Percentiles rank a stretch among this genome's conserved stretches.
phyloP scores from a whole-genome alignment of 768 basidiomycete genomes.

The Mycena floridula region DNA sequence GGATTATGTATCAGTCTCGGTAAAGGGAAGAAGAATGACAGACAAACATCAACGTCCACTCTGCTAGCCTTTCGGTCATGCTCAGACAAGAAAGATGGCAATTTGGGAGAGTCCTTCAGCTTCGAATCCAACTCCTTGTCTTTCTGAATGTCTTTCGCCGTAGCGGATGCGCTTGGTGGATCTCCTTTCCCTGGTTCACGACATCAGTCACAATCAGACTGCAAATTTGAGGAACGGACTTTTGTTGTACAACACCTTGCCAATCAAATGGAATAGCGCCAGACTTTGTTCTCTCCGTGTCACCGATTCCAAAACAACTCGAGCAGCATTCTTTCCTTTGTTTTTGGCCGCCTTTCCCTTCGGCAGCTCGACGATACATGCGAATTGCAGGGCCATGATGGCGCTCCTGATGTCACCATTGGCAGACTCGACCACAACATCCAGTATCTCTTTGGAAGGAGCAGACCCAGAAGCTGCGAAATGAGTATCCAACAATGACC shows the following conservation, averaged over 20 bases:
- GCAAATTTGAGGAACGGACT: constrained; percentile 41
- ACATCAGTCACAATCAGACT: neutral
- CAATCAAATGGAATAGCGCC: constrained; percentile 86
- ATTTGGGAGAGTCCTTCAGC: constrained; percentile 45
- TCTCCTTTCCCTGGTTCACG: constrained; percentile 64
- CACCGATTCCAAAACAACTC: constrained; percentile 59
- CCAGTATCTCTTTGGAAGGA: constrained; percentile 62
- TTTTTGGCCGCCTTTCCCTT: constrained; percentile 29
- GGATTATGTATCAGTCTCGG: neutral
- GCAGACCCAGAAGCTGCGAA: constrained; percentile 29
- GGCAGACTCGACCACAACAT: constrained; percentile 70
- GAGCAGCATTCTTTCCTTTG: constrained; percentile 15
- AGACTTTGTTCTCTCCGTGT: constrained; percentile 83
- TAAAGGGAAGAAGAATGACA: neutral
- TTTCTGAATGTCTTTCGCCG: constrained; percentile 56
- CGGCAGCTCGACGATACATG: constrained; percentile 43
- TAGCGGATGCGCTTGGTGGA: constrained; percentile 45
- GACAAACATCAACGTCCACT: constrained; percentile 67
- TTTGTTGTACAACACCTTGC: constrained; percentile 94
- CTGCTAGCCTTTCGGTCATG: constrained; percentile 66
- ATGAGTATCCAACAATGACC: constrained; percentile 45
- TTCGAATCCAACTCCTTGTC: constrained; percentile 51
- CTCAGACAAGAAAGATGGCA: constrained; percentile 53
- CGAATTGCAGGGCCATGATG: constrained; percentile 89
- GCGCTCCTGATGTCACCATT: constrained; percentile 93